Evolutionary conservation across 177 flowering plant genomes (phyloP).

Genomic region (Telopea speciosissima): DNA sequence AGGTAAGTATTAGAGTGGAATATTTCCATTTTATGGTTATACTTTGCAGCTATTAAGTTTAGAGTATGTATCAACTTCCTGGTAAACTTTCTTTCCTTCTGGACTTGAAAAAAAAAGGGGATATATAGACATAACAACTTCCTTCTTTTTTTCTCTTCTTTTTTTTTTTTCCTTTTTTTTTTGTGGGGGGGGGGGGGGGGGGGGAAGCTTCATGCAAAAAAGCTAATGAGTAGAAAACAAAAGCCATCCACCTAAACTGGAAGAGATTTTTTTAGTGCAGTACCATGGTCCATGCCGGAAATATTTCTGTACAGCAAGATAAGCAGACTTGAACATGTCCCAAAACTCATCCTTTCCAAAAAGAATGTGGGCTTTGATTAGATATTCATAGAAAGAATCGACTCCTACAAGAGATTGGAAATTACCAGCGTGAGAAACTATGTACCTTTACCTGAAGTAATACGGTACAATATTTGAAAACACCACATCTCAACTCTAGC

Average conservation of each 20-base stretch:
- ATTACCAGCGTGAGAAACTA: conserved; percentile 4
- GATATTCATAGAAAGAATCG: conserved; percentile 97
- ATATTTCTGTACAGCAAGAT: conserved; percentile 88
- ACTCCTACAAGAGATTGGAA: conserved; percentile 50
- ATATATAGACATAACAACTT: neutral
- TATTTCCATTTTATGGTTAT: no score
- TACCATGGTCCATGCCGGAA: conserved; percentile 98
- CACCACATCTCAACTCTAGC: neutral
- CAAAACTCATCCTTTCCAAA: conserved; percentile 92
- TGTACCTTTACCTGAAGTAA: neutral
- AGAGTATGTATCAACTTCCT: no score
- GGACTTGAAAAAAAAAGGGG: neutral
- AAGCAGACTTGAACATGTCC: conserved; percentile 96
- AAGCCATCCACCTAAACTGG: neutral
- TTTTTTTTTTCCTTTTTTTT: no score
- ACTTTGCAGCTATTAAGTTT: no score
- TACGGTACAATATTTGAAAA: neutral
- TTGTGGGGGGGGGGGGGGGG: no score
- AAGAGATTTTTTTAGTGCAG: conserved; percentile 14
- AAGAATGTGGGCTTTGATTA: conserved; percentile 85
- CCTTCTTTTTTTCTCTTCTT: no score
- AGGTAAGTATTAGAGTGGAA: no score
- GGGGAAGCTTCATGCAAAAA: neutral
- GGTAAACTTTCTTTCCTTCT: neutral
- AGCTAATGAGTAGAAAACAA: neutral